Percentiles rank a stretch among this genome's conserved stretches.
These are phyloP conservation scores for Paraphysoderma sedebokerense DNA, from an alignment of 371 early-diverging fungal species.

Conservation along the genomic window DNA sequence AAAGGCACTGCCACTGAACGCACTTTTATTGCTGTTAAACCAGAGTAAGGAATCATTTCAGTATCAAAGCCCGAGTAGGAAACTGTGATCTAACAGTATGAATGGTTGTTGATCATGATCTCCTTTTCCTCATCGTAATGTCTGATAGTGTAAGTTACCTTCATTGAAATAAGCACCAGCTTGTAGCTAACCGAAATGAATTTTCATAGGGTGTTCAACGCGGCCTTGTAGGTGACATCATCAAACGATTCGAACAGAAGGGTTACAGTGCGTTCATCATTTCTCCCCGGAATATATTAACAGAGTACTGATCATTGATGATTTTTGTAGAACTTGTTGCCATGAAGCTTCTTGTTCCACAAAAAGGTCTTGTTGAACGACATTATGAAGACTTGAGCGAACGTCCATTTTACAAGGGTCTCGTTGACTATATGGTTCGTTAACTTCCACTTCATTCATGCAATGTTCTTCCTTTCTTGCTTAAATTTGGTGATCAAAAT, in stretches of 20 bases:
- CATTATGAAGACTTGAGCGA: slow-evolving; percentile 25
- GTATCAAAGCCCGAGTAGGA: slow-evolving; percentile 4
- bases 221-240: slow-evolving; percentile 90
- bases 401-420: slow-evolving; percentile 27
- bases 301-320: no score
- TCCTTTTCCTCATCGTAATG: no score
- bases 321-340: slow-evolving; percentile 13
- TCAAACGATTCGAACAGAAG: slow-evolving; percentile 83
- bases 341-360: slow-evolving; percentile 19
- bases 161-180: no score
- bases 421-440: slow-evolving; percentile 23
- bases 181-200: no score
- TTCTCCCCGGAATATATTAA: no score
- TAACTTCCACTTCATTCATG: no score
- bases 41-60: no score
- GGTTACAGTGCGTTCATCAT: no score
- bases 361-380: slow-evolving; percentile 16
- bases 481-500: no score
- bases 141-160: no score
- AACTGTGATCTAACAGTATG: slow-evolving; percentile 14
- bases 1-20: slow-evolving; percentile 52
- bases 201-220: slow-evolving; percentile 83
- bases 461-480: no score
- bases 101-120: no score
- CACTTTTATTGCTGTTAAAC: slow-evolving; percentile 65